These are phyloP conservation scores for Macrolepiota albuminosa DNA, from an alignment of 768 basidiomycete genomes.

Conservation along the genomic window DNA sequence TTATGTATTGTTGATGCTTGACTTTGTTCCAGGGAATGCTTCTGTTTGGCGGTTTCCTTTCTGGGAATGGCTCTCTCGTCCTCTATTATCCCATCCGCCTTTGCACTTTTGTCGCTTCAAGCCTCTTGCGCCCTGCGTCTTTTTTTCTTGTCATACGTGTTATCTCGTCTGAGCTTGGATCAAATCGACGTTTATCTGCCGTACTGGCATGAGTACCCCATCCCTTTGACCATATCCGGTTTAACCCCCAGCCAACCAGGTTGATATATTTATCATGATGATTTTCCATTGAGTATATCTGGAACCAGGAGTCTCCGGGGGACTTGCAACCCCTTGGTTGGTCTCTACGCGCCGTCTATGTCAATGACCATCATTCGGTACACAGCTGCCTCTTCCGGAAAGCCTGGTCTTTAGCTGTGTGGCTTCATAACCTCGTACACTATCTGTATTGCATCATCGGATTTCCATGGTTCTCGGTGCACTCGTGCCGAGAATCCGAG, in stretches of 20 bases:
- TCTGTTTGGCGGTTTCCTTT: background rate
- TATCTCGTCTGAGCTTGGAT: background rate
- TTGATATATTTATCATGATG: background rate
- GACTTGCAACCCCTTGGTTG: background rate
- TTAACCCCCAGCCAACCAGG: constrained; percentile 1
- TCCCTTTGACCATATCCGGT: background rate
- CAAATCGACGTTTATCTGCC: background rate
- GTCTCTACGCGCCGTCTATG: background rate
- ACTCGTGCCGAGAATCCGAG: constrained; percentile 4
- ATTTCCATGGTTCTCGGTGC: background rate
- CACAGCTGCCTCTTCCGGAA: constrained; percentile 10
- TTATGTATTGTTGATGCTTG: background rate
- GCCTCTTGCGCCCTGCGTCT: background rate
- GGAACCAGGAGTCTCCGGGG: constrained; percentile 12
- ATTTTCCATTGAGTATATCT: background rate
- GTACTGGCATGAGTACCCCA: background rate
- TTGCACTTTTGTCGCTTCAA: no score
- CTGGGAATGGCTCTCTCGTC: no score
- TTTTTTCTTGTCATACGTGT: background rate
- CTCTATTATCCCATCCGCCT: no score
- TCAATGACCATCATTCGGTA: constrained; percentile 2
- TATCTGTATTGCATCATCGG: background rate
- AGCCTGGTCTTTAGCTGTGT: background rate
- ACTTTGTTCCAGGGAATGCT: background rate
- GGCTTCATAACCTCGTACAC: background rate